Base-by-base conservation (phyloP, 768 basidiomycete genomes). In the Leccinum disarticulatum region DNA sequence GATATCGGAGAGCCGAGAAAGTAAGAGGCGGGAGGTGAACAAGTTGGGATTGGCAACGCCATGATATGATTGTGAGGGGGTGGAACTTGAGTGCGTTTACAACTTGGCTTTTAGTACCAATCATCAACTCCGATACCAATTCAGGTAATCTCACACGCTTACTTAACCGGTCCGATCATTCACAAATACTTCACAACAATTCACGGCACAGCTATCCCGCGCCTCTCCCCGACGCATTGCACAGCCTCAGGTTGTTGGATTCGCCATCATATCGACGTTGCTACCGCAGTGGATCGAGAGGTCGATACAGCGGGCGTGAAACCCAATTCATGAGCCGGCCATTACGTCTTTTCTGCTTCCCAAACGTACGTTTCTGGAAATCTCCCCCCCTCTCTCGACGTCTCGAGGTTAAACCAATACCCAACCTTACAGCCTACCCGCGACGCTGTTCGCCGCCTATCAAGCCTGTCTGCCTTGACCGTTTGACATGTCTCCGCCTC, bases 1-100 rank as follows among this genome's bases (percentile, higher is more conserved):
- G 89, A 90, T 54, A 87, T 77, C 48, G 89, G 88, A 0, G 88
- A 90, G 56, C 87, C 87, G 7, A 90, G 77, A 69, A 88, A 86
- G 76, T 86, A 90, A 0, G 28, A 11, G 1, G 15, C 3, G 9
- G 28, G 17, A 22, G 51, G 30, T 3, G 28, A 30, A 13, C 11
- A 46, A 46, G 5, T 27, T 6, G 51, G 51, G 11, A 52, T 52
- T 5, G 51, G 51, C 30, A 52, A 31, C 9, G 49, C 72, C 6
- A 68, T 65, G 48, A 76, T 65, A 35, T 25, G 25, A 25, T 25
- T 25, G 49, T 52, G 25, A 31, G 53, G 46, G 15, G 27, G 53
- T 55, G 47, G 47, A 48, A 58, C 17, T 43, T 38, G 60, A 63
- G 60, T 51, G 25, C 25, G 25, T 25, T 25, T 25, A 25, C 25